Conservation (phyloP, 2,329 filamentous ascomycete species). For the Volutella citrinella region DNA sequence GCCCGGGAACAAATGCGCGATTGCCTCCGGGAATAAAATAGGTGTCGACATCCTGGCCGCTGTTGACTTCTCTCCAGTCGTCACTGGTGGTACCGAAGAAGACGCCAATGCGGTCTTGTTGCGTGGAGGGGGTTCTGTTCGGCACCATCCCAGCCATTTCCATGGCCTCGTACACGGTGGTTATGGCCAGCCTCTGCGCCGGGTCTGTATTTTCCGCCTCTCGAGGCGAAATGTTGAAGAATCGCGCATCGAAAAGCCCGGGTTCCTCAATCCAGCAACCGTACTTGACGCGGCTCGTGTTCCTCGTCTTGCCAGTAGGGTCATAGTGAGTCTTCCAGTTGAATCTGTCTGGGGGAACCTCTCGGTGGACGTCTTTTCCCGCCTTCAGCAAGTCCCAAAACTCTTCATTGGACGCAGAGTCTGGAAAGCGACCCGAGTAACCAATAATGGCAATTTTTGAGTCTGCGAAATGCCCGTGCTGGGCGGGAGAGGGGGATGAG, state of each 20-base stretch:
- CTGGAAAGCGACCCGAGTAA: constrained; percentile 43
- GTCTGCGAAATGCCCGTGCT: constrained; percentile 12
- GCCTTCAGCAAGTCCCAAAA: constrained; percentile 66
- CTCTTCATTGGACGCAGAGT: constrained; percentile 40
- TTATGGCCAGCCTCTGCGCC: constrained; percentile 68
- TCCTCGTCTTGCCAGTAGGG: constrained; percentile 63
- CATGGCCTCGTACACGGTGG: constrained; percentile 76
- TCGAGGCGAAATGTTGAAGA: constrained; percentile 81
- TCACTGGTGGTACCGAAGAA: constrained; percentile 76
- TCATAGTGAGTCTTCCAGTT: constrained; percentile 66
- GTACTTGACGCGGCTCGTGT: constrained; percentile 66
- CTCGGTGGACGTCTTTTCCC: constrained; percentile 63
- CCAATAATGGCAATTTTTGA: constrained; percentile 80
- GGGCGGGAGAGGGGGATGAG: neutral
- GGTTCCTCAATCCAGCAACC: constrained; percentile 70
- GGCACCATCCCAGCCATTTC: constrained; percentile 72
- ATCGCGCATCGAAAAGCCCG: constrained; percentile 70
- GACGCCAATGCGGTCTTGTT: constrained; percentile 59
- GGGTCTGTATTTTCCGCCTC: constrained; percentile 76
- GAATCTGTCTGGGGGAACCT: constrained; percentile 64
- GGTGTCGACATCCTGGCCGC: constrained; percentile 65
- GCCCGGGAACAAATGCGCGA: constrained; percentile 18
- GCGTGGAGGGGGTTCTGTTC: constrained; percentile 64
- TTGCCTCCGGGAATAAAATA: constrained; percentile 43
- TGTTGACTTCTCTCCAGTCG: constrained; percentile 75